phyloP scores from a whole-genome alignment of 1,139 yeast genomes.

The Taiozyma sp. region DNA sequence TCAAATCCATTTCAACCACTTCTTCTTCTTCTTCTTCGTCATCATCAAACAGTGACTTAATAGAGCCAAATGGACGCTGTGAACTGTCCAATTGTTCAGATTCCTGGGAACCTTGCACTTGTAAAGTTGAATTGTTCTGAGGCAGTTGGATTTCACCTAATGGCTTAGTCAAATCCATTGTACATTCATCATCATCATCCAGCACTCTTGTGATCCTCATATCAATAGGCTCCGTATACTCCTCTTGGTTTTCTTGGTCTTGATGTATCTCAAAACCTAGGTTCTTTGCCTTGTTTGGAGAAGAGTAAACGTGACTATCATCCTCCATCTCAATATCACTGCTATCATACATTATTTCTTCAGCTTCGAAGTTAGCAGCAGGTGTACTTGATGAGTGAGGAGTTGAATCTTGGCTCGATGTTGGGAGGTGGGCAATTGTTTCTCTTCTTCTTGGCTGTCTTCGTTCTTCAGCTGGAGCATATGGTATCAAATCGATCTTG shows the following conservation, averaged over 20 bases:
- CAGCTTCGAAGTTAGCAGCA: constrained; percentile 9
- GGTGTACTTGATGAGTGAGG: background rate
- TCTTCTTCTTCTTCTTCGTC: constrained; percentile 12
- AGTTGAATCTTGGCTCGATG: background rate
- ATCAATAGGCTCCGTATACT: constrained; percentile 18
- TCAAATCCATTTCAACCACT: constrained; percentile 19
- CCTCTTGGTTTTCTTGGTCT: constrained; percentile 13
- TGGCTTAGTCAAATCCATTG: constrained; percentile 28
- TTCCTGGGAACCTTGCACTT: background rate
- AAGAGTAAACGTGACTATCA: constrained; percentile 18
- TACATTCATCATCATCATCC: constrained; percentile 19
- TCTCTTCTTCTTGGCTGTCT: constrained; percentile 32
- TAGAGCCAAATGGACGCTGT: constrained; percentile 21
- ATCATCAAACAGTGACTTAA: constrained; percentile 21
- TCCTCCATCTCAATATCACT: constrained; percentile 24
- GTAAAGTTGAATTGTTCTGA: constrained; percentile 1
- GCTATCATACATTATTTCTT: constrained; percentile 17
- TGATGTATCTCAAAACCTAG: constrained; percentile 15
- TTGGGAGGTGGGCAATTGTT: constrained; percentile 29
- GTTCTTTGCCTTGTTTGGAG: constrained; percentile 11
- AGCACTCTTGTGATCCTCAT: constrained; percentile 14
- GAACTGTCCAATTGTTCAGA: constrained; percentile 5
- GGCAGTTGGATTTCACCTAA: constrained; percentile 19
- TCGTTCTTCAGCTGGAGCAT: constrained; percentile 18
- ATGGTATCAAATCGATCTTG: constrained; percentile 49